Evolutionary conservation across 176 grass and related monocot genomes (phyloP), one percentile per base, ranked within the genome.

Genomic region (Oryza punctata): DNA sequence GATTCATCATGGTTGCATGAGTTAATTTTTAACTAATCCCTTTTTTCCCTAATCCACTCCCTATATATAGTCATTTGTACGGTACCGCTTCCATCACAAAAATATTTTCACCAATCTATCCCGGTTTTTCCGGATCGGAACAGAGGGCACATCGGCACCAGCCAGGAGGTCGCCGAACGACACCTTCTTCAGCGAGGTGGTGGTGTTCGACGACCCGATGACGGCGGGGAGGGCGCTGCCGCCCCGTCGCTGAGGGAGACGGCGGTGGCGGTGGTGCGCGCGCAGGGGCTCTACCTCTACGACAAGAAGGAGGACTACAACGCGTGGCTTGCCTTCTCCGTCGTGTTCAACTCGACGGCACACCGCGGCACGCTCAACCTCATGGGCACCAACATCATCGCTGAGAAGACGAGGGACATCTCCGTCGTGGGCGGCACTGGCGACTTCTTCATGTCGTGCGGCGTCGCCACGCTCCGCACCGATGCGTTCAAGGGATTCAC

Each of bases 361-460:
- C 3, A 35, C 72, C 41, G 10, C 12, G 85, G 85, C 25, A 82
- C 35, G 6, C 79, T 87, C 45, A 70, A 69, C 71, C 73, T 87
- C 33, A 76, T 87, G 78, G 85, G 78, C 25, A 33, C 85, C 30
- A 71, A 77, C 73, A 3, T 10, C 30, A 1, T 70, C 10, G 6
- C 12, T 0, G 11, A 67, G 18, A 47, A 79, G 80, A 74, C 75
- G 12, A 6, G 75, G 57, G 80, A 83, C n/a, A 21, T 83, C 73
- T 88, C 75, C 43, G 54, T 82, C 21, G 65, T 72, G 1, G 73
- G 86, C 11, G 86, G 79, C 40, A 88, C 79, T 6, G 74, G 86
- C 50, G 80, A 88, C 30, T 84, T 84, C 86, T 73, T 88, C 80
- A 84, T 88, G 86, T 12, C 50, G 16, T 3, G 47, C 47, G 47